These are phyloP conservation scores for Bipolaris cookei DNA, from an alignment of 2,329 filamentous ascomycete genomes.

Conservation along the genomic window DNA sequence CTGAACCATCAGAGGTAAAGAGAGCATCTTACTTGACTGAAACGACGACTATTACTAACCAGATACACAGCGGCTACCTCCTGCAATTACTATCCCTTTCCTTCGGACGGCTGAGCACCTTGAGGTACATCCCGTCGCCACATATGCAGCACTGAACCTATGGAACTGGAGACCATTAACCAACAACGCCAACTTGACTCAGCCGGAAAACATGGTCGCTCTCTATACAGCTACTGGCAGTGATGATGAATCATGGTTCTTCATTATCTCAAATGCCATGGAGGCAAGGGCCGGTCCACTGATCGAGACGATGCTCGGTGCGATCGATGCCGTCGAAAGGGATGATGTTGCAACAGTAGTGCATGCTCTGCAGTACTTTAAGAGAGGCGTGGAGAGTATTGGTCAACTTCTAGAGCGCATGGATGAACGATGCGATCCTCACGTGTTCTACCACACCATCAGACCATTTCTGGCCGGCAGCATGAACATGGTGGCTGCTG, in stretches of 20 bases:
- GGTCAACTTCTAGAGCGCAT: slow-evolving; percentile 55
- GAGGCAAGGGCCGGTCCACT: slow-evolving; percentile 58
- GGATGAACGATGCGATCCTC: slow-evolving; percentile 58
- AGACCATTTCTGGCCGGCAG: slow-evolving; percentile 60
- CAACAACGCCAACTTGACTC: slow-evolving; percentile 31
- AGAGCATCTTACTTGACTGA: not conserved
- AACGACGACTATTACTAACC: slow-evolving; percentile 12
- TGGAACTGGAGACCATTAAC: slow-evolving; percentile 43
- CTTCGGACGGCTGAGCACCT: slow-evolving; percentile 38
- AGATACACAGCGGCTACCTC: slow-evolving; percentile 34
- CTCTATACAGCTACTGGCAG: slow-evolving; percentile 43
- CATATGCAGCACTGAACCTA: slow-evolving; percentile 44
- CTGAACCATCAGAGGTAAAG: slow-evolving; percentile 69
- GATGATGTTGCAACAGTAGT: slow-evolving; percentile 50
- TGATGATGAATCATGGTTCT: slow-evolving; percentile 53
- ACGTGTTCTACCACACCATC: slow-evolving; percentile 60
- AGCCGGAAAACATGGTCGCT: slow-evolving; percentile 39
- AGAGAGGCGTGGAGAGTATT: slow-evolving; percentile 51
- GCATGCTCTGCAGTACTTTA: slow-evolving; percentile 50
- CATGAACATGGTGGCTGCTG: slow-evolving; percentile 61
- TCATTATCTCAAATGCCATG: slow-evolving; percentile 60
- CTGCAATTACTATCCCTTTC: slow-evolving; percentile 41
- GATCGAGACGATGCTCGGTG: slow-evolving; percentile 55
- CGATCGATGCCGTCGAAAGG: slow-evolving; percentile 53
- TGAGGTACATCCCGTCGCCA: slow-evolving; percentile 44